phyloP scores from a whole-genome alignment of 495 filamentous ascomycete species.

The Trichoderma parareesei region DNA sequence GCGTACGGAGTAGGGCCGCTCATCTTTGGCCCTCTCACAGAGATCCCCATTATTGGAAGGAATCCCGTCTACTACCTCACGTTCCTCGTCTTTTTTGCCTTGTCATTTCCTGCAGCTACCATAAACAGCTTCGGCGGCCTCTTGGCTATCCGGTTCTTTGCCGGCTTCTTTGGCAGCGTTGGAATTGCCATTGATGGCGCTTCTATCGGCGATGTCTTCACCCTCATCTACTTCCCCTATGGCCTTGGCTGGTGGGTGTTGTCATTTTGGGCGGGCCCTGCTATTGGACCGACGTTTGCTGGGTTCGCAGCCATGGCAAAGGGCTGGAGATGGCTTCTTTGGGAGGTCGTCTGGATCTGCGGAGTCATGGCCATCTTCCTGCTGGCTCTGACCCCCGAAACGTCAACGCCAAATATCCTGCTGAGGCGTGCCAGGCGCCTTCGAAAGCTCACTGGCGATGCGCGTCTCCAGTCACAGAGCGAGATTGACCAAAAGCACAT shows the following conservation, averaged over 20 bases:
- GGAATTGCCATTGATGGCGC: neutral
- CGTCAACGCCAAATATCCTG: neutral
- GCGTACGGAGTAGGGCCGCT: neutral
- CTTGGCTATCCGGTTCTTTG: neutral
- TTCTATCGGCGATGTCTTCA: neutral
- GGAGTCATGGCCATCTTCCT: constrained; percentile 2
- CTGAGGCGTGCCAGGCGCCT: neutral
- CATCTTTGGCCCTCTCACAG: neutral
- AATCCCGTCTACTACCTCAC: constrained; percentile 1
- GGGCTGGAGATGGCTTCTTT: constrained; percentile 1
- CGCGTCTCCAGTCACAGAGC: neutral
- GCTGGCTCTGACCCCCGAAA: neutral
- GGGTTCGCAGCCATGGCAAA: neutral
- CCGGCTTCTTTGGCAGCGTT: constrained; percentile 3
- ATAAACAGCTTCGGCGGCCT: constrained; percentile 5
- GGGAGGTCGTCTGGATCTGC: neutral
- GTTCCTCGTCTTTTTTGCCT: constrained; percentile 1
- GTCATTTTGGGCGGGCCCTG: constrained; percentile 3
- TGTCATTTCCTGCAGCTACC: constrained; percentile 3
- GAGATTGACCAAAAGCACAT: neutral
- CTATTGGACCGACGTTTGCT: neutral
- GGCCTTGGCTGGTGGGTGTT: constrained; percentile 6
- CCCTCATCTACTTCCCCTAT: constrained; percentile 5
- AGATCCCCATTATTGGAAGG: neutral
- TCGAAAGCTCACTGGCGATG: constrained; percentile 5